Conservation (phyloP, 73 alveolate species). For the Chromera velia region DNA sequence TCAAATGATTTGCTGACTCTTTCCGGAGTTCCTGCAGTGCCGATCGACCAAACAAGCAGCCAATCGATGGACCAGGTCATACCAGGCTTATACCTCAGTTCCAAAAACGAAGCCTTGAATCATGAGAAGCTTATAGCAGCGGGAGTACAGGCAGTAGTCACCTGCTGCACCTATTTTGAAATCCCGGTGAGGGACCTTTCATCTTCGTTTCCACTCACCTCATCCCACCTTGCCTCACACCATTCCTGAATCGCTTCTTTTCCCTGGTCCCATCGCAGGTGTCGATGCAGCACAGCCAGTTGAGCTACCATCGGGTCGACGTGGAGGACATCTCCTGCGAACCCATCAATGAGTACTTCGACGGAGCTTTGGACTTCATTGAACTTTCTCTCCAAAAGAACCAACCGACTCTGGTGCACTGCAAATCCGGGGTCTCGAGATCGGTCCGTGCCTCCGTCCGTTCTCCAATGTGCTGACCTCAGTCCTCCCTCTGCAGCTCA, state of each 20-base stretch:
- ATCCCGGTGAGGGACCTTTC: conserved; percentile 23
- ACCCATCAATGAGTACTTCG: conserved; percentile 18
- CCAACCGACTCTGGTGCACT: conserved; percentile 24
- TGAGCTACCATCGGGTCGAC: conserved; percentile 30
- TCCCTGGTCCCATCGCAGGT: background rate
- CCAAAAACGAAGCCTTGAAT: conserved; percentile 12
- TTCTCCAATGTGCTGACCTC: too few species aligned
- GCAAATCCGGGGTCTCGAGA: conserved; percentile 5
- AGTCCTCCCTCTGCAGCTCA: too few species aligned
- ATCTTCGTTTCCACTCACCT: too few species aligned
- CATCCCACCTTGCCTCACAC: too few species aligned
- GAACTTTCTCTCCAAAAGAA: background rate
- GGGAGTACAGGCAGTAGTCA: conserved; percentile 22
- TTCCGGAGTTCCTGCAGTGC: too few species aligned
- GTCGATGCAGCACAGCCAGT: background rate
- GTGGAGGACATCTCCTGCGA: conserved; percentile 33
- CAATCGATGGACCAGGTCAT: too few species aligned
- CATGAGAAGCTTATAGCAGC: conserved; percentile 3
- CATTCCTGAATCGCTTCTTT: background rate
- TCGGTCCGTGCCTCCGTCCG: too few species aligned
- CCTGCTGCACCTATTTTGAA: conserved; percentile 20
- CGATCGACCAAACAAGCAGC: too few species aligned
- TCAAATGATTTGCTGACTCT: too few species aligned
- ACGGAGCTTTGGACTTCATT: conserved; percentile 19
- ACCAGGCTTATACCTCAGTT: conserved; percentile 9